Percentiles rank a stretch among this genome's conserved stretches.
Conservation (phyloP, 352 stramenopile genomes). For the Phytophthora crassamura region DNA sequence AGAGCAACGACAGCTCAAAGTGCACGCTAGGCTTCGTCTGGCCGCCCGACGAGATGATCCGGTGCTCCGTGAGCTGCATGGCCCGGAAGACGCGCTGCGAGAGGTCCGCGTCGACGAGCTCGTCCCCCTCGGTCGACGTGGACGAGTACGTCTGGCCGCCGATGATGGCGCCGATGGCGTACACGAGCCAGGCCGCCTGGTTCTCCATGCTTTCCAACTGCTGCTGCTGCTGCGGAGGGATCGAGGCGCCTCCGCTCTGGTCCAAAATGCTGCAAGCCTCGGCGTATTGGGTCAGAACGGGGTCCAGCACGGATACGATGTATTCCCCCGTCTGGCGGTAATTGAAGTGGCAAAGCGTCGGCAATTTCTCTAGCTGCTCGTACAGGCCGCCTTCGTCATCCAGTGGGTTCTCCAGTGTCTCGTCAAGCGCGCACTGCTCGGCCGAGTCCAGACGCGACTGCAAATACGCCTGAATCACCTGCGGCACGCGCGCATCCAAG, state of each 20-base stretch:
- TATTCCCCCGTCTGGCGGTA: conserved; percentile 95
- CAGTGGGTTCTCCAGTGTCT: conserved; percentile 95
- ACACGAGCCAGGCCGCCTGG: conserved; percentile 97
- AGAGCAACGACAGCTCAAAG: conserved; percentile 96
- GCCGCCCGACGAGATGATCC: conserved; percentile 90
- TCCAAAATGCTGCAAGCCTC: conserved; percentile 87
- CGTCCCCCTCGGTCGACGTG: conserved; percentile 92
- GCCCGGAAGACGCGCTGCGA: conserved; percentile 96
- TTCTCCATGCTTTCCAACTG: conserved; percentile 91
- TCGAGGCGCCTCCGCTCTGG: conserved; percentile 51
- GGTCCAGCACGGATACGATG: conserved; percentile 95
- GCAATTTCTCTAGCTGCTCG: conserved; percentile 97
- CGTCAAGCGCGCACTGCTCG: conserved; percentile 93
- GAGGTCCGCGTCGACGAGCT: conserved; percentile 96
- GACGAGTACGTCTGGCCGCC: conserved; percentile 95
- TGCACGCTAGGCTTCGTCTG: conserved; percentile 89
- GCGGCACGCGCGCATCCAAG: conserved; percentile 74
- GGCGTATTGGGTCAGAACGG: conserved; percentile 94
- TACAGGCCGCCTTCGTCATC: conserved; percentile 97
- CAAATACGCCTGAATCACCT: conserved; percentile 96
- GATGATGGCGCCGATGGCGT: conserved; percentile 96
- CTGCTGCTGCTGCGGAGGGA: conserved; percentile 55
- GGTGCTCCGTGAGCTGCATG: conserved; percentile 96
- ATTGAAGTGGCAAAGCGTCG: conserved; percentile 97
- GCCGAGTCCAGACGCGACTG: conserved; percentile 96